Conservation (phyloP, 169 alveolate species). For the Toxoplasma gondii region DNA sequence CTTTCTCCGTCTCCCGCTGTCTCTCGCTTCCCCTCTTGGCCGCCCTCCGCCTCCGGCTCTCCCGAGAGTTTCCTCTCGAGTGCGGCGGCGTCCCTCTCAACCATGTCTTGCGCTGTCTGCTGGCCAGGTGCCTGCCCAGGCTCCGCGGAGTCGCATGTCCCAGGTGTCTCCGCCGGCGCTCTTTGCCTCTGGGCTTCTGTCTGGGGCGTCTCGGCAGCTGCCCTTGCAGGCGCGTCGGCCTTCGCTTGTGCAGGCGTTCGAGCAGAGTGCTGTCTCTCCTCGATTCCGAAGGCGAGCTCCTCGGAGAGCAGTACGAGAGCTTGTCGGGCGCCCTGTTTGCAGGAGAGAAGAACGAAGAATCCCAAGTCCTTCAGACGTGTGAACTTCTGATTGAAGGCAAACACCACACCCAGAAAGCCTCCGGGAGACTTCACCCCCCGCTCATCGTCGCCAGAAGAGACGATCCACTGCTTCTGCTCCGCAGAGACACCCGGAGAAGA, state of each 20-base stretch:
- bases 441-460: not conserved
- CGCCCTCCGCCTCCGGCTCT: not conserved
- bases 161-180: not conserved
- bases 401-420: not conserved
- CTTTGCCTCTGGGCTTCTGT: not conserved
- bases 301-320: not conserved
- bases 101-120: not conserved
- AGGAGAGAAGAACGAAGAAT: not conserved
- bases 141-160: not conserved
- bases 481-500: not conserved
- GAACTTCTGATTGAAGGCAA: slow-evolving; percentile 10
- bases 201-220: not conserved
- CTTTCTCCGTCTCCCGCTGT: not conserved
- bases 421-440: not conserved
- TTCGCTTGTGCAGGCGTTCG: not conserved
- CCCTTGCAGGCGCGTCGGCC: not conserved
- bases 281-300: not conserved
- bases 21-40: not conserved
- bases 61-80: not conserved
- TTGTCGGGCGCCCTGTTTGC: slow-evolving; percentile 16
- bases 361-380: not conserved
- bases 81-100: not conserved
- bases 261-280: not conserved
- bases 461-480: slow-evolving; percentile 4
- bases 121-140: not conserved